Conservation (phyloP, 1,139 yeast species). For the Suzukiozyma palmioleophila region DNA sequence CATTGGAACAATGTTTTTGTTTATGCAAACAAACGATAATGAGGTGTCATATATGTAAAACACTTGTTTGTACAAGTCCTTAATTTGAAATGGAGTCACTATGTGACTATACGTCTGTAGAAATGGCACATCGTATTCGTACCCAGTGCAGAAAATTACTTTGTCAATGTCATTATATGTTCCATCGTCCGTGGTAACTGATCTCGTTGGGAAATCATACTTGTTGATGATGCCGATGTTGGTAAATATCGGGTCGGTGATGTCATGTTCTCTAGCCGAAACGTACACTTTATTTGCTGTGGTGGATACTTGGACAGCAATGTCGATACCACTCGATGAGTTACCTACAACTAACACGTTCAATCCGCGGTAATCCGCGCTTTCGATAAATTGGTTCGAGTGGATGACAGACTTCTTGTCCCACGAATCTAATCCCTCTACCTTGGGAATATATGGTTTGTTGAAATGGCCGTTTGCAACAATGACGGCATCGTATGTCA, state of each 20-base stretch:
- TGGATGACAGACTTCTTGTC: slow-evolving; percentile 29
- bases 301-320: slow-evolving; percentile 40
- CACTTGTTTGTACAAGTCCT: slow-evolving; percentile 37
- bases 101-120: slow-evolving; percentile 23
- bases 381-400: slow-evolving; percentile 38
- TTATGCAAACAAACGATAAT: slow-evolving; percentile 33
- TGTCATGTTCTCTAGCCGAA: slow-evolving; percentile 15
- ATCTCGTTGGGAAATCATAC: slow-evolving; percentile 22
- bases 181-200: slow-evolving; percentile 25
- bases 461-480: slow-evolving; percentile 50
- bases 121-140: slow-evolving; percentile 41
- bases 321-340: slow-evolving; percentile 44
- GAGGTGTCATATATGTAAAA: slow-evolving; percentile 45
- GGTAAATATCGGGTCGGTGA: slow-evolving; percentile 6
- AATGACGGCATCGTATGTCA: slow-evolving; percentile 41
- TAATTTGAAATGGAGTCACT: slow-evolving; percentile 28
- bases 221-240: slow-evolving; percentile 26
- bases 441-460: slow-evolving; percentile 40
- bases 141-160: slow-evolving; percentile 48
- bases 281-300: slow-evolving; percentile 36
- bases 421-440: slow-evolving; percentile 40
- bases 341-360: slow-evolving; percentile 48
- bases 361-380: slow-evolving; percentile 25
- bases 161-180: slow-evolving; percentile 27
- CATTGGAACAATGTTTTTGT: slow-evolving; percentile 42